Base-by-base conservation (phyloP, 345 rosid species). In the Pseudoturritis turrita region DNA sequence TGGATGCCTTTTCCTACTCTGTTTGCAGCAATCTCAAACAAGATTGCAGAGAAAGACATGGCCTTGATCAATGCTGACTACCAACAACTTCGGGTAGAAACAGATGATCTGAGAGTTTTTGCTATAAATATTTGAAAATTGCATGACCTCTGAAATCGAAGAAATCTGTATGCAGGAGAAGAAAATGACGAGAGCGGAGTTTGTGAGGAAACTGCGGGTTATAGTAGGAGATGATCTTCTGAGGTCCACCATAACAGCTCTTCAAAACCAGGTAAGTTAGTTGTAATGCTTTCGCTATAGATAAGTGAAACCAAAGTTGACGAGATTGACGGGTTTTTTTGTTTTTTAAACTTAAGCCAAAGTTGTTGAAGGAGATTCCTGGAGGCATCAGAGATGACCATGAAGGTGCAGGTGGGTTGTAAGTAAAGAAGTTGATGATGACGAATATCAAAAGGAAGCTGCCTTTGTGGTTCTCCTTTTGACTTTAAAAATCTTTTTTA, bases 1-100 rank as follows among this genome's bases (percentile, higher is more conserved):
- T 96, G 94, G 92, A 87, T 96, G 96, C 97, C 99, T 47, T 89
- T 96, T 53, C 87, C 94, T 9, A 75, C 74, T 81, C 66, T 96
- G 77, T 92, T 96, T 85, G 86, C 91, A 71, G 97, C 94, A n/a
- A 88, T 96, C 47, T 76, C 96, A 5, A 76, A 68, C 47, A 87
- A 85, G 81, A 79, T 96, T 70, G 76, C 91, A 37, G 72, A 58
- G 7, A 53, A 68, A 12, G 85, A 85, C 52, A 96, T 96, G 99
- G 85, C 83, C 0, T 22, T 70, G 14, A 75, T 95, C 60, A 19
- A 56, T 57, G 60, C 70, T 41, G 70, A 84, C 56, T 95, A 91
- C 71, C 82, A 83, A 45, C 62, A 68, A 25, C 87, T 92, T 80
- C 82, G 80, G 94, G 99, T 95, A 50, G 13, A 22, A 21, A 59